A percentile compares a stretch with the other conserved stretches of the same genome.
phyloP scores from a whole-genome alignment of 345 rosid species.

The Brassica napus region DNA sequence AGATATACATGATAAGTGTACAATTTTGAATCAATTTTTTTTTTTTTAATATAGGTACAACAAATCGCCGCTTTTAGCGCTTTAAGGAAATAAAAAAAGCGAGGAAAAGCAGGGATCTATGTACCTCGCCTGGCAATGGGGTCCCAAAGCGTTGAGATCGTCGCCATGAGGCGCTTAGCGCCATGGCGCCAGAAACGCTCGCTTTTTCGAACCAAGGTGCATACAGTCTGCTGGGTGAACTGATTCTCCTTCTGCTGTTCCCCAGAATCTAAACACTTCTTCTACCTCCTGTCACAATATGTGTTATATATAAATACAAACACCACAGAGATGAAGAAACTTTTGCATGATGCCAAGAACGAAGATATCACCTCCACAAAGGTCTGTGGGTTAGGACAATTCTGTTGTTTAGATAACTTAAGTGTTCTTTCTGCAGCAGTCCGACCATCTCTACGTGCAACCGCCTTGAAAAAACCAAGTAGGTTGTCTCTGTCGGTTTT shows the following conservation, averaged over 20 bases:
- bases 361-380: slow-evolving; percentile 57
- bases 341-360: not conserved
- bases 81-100: not conserved
- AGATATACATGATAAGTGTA: no score
- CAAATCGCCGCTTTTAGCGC: not conserved
- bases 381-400: slow-evolving; percentile 84
- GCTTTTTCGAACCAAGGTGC: slow-evolving; percentile 39
- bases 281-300: slow-evolving; percentile 73
- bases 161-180: not conserved
- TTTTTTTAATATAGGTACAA: no score
- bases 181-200: not conserved
- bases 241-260: slow-evolving; percentile 78
- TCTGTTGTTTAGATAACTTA: slow-evolving; percentile 80
- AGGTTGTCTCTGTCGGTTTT: slow-evolving; percentile 72
- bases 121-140: not conserved
- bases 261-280: slow-evolving; percentile 89
- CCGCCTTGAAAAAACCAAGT: slow-evolving; percentile 88
- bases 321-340: slow-evolving; percentile 6
- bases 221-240: slow-evolving; percentile 97
- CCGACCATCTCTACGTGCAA: slow-evolving; percentile 88
- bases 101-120: not conserved
- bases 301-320: not conserved
- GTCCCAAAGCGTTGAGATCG: not conserved
- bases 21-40: no score
- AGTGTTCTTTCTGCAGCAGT: slow-evolving; percentile 85